A percentile compares a stretch with the other conserved stretches of the same genome.
Evolutionary conservation across 441 rosid species (phyloP).

Genomic region (Rhodomyrtus psidioides): DNA sequence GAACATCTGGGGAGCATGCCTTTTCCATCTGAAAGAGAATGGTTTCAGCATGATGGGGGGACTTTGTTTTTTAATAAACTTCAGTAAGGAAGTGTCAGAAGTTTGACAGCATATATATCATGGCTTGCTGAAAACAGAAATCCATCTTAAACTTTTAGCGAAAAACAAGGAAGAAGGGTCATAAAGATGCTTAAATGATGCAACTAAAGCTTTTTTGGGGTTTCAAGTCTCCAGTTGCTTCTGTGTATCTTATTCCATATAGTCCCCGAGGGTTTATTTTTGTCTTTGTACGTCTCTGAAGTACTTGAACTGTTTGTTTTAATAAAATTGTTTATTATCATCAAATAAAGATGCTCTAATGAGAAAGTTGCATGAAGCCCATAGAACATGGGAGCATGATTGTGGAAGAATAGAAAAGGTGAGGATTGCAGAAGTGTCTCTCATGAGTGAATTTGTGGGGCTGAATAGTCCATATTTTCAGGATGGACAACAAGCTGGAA

Average conservation of each 20-base stretch:
- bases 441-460: neutral
- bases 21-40: neutral
- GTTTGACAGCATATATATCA: neutral
- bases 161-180: neutral
- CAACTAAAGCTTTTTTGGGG: neutral
- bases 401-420: neutral
- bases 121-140: neutral
- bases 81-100: neutral
- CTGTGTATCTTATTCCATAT: neutral
- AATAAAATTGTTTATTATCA: neutral
- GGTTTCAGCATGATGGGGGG: neutral
- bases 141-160: neutral
- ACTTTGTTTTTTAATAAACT: neutral
- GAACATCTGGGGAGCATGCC: neutral
- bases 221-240: neutral
- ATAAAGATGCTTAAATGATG: neutral
- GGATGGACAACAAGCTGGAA: neutral
- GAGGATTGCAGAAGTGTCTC: neutral
- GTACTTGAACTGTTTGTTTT: neutral
- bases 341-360: neutral
- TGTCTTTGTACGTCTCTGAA: neutral
- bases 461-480: neutral
- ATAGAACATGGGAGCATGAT: neutral
- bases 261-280: neutral
- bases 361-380: neutral